phyloP scores from a whole-genome alignment of 768 basidiomycete genomes.

The Ramaria sp. region DNA sequence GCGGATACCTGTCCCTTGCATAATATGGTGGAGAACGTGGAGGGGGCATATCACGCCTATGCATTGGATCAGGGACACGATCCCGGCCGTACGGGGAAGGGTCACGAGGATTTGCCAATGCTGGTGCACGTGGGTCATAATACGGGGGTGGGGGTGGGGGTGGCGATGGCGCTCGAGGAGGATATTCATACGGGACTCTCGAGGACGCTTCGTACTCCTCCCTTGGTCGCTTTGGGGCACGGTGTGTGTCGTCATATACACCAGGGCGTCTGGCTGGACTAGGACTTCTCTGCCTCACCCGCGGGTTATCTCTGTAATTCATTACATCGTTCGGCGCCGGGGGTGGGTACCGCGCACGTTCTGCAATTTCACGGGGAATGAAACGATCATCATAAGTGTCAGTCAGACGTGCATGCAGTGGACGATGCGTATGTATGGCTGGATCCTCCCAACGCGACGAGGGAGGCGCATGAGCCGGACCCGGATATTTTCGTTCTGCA shows the following conservation, averaged over 20 bases:
- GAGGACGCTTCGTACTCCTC: constrained; percentile 4
- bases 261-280: constrained; percentile 5
- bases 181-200: not conserved
- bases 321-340: not conserved
- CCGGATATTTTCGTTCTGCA: not conserved
- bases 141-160: not conserved
- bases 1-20: constrained; percentile 3
- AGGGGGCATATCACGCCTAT: constrained; percentile 5
- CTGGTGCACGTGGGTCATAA: not conserved
- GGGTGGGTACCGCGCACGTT: not conserved
- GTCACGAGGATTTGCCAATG: constrained; percentile 1
- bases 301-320: constrained; percentile 5
- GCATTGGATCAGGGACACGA: not conserved
- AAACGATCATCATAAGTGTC: constrained; percentile 7
- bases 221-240: constrained; percentile 1
- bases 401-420: constrained; percentile 1
- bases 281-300: constrained; percentile 4
- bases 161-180: not conserved
- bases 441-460: not conserved
- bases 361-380: not conserved
- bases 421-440: not conserved
- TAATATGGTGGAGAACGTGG: constrained; percentile 1
- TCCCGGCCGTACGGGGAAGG: not conserved
- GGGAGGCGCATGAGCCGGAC: not conserved
- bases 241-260: not conserved